A percentile compares a stretch with the other conserved stretches of the same genome.
These are phyloP conservation scores for Trichosporon asahii DNA, from an alignment of 1,284 basidiomycete genomes.

Conservation along the genomic window DNA sequence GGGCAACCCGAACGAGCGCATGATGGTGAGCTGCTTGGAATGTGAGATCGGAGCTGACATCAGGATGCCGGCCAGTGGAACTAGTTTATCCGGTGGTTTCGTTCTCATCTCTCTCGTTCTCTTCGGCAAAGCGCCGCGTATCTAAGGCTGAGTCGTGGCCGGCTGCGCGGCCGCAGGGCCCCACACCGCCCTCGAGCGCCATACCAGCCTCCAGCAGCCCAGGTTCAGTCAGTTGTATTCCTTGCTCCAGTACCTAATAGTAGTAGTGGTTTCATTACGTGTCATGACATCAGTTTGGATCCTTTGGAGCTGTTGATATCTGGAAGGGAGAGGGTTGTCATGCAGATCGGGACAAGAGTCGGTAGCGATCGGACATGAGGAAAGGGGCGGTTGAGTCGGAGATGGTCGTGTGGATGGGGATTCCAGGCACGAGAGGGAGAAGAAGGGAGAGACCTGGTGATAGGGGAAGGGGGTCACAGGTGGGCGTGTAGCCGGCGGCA, in stretches of 20 bases:
- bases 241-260: neutral
- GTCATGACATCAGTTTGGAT: conserved; percentile 1
- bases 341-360: neutral
- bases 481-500: neutral
- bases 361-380: neutral
- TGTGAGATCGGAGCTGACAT: conserved; percentile 7
- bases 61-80: conserved; percentile 28
- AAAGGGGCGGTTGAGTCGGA: neutral
- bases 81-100: neutral
- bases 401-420: neutral
- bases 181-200: neutral
- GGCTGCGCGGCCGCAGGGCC: no score
- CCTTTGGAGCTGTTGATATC: neutral
- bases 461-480: neutral
- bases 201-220: neutral
- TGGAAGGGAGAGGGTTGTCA: neutral
- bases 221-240: neutral
- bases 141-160: neutral
- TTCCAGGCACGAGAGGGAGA: neutral
- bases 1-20: conserved; percentile 31
- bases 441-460: neutral
- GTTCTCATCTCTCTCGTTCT: neutral
- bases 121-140: neutral
- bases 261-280: neutral
- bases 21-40: conserved; percentile 42